A percentile compares a stretch with the other conserved stretches of the same genome.
These are phyloP conservation scores for Alectoria sarmentosa DNA, from an alignment of 495 filamentous ascomycete species.

Conservation along the genomic window DNA sequence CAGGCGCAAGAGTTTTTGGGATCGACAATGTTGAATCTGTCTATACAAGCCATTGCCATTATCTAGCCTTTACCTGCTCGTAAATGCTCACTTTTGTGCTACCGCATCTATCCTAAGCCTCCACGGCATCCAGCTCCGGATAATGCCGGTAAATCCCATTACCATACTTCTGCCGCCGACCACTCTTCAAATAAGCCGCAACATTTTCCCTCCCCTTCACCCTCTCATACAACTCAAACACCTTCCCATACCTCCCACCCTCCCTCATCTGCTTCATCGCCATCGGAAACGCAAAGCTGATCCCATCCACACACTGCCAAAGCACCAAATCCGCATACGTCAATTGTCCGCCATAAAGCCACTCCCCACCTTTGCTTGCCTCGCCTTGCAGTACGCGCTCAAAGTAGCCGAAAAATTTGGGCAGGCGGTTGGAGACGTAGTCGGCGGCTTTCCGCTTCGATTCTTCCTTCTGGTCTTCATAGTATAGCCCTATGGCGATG, in stretches of 20 bases:
- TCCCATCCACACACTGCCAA: constrained; percentile 52
- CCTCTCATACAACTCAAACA: constrained; percentile 50
- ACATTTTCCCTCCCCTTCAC: constrained; percentile 48
- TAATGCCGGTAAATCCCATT: constrained; percentile 57
- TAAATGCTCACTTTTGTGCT: not conserved
- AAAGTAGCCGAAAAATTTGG: constrained; percentile 61
- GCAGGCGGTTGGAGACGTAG: constrained; percentile 49
- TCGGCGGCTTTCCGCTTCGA: constrained; percentile 43
- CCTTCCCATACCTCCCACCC: constrained; percentile 40
- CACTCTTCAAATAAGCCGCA: constrained; percentile 54
- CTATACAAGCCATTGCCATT: not conserved
- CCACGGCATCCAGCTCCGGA: constrained; percentile 46
- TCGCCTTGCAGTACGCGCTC: constrained; percentile 51
- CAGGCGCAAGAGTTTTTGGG: not conserved
- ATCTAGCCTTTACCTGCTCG: not conserved
- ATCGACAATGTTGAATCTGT: not conserved
- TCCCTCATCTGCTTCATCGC: constrained; percentile 41
- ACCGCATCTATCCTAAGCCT: not conserved
- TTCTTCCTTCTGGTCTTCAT: constrained; percentile 62
- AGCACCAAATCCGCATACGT: constrained; percentile 64
- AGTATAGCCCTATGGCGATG: constrained; percentile 46
- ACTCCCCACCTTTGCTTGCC: constrained; percentile 41
- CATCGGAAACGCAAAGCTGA: constrained; percentile 57
- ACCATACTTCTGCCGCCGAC: constrained; percentile 46
- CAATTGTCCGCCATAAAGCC: constrained; percentile 50